A percentile compares a stretch with the other conserved stretches of the same genome.
Evolutionary conservation across 148 eudicot species (phyloP).

Genomic region (Limonium bicolor): DNA sequence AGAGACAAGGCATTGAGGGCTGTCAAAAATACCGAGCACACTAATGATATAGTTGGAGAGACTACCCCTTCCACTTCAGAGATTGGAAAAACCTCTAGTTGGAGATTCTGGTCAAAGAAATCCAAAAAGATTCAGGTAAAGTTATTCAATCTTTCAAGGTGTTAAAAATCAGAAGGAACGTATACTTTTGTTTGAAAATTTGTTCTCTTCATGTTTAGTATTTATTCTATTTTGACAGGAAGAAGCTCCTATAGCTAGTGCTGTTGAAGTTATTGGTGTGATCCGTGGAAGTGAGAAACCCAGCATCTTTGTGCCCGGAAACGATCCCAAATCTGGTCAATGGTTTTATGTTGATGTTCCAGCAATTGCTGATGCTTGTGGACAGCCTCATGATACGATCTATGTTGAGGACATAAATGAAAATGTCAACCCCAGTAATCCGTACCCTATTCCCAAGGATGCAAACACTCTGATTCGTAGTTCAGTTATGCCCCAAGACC

Average conservation of each 20-base stretch:
- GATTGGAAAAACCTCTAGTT: conserved; percentile 29
- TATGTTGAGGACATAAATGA: conserved; percentile 69
- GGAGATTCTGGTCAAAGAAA: conserved; percentile 72
- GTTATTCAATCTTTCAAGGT: background rate
- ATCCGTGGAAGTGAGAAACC: conserved; percentile 94
- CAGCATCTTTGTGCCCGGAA: conserved; percentile 85
- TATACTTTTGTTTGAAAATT: no score
- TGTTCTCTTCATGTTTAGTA: background rate
- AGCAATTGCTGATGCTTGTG: conserved; percentile 50
- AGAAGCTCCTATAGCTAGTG: conserved; percentile 21
- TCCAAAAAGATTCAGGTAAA: conserved; percentile 33
- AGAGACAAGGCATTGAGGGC: conserved; percentile 48
- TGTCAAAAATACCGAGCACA: conserved; percentile 18
- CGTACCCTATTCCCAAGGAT: conserved; percentile 87
- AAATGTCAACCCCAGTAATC: conserved; percentile 48
- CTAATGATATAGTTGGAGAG: no score
- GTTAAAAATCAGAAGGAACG: no score
- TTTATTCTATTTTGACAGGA: conserved; percentile 25
- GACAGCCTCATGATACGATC: conserved; percentile 55
- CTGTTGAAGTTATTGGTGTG: conserved; percentile 66
- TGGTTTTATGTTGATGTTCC: conserved; percentile 98
- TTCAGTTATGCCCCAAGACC: conserved; percentile 98
- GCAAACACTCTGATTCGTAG: conserved; percentile 51
- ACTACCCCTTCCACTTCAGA: conserved; percentile 14
- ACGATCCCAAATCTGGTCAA: conserved; percentile 59